These are phyloP conservation scores for Colletotrichum sansevieriae DNA, from an alignment of 2,329 filamentous ascomycete genomes.

Conservation along the genomic window DNA sequence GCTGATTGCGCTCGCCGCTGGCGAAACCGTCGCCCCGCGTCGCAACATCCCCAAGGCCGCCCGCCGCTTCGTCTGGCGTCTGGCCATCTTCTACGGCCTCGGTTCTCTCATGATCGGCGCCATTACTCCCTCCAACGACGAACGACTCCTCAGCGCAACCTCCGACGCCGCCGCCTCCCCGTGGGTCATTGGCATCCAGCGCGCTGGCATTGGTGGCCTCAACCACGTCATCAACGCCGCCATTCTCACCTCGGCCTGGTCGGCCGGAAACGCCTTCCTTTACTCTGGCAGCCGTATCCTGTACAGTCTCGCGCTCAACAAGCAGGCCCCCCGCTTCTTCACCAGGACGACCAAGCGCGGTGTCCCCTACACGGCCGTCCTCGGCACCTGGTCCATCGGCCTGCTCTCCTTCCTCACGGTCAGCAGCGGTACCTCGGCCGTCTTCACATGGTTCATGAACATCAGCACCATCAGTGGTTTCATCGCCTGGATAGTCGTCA, in stretches of 20 bases:
- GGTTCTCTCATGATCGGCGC: constrained; percentile 72
- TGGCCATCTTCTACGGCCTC: constrained; percentile 74
- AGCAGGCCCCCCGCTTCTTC: constrained; percentile 75
- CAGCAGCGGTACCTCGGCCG: constrained; percentile 70
- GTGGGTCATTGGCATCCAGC: constrained; percentile 76
- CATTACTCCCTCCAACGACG: constrained; percentile 75
- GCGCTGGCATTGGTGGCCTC: constrained; percentile 72
- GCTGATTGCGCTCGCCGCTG: constrained; percentile 73
- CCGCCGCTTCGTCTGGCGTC: constrained; percentile 71
- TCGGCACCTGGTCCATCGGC: constrained; percentile 69
- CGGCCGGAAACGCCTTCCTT: constrained; percentile 72
- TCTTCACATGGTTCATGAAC: constrained; percentile 80
- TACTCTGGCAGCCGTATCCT: constrained; percentile 78
- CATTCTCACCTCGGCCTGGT: constrained; percentile 75
- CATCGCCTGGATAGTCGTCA: constrained; percentile 71
- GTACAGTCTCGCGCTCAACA: constrained; percentile 75
- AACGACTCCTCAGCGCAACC: constrained; percentile 67
- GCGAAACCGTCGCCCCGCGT: constrained; percentile 73
- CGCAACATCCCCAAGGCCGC: constrained; percentile 76
- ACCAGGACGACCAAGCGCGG: constrained; percentile 70
- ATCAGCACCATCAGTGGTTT: constrained; percentile 74
- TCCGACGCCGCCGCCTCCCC: constrained; percentile 73
- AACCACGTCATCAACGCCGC: constrained; percentile 77
- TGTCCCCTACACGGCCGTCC: constrained; percentile 69
- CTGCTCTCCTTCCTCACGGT: constrained; percentile 79